phyloP scores from a whole-genome alignment of 1,284 basidiomycete species.

The Termitomyces sp. region DNA sequence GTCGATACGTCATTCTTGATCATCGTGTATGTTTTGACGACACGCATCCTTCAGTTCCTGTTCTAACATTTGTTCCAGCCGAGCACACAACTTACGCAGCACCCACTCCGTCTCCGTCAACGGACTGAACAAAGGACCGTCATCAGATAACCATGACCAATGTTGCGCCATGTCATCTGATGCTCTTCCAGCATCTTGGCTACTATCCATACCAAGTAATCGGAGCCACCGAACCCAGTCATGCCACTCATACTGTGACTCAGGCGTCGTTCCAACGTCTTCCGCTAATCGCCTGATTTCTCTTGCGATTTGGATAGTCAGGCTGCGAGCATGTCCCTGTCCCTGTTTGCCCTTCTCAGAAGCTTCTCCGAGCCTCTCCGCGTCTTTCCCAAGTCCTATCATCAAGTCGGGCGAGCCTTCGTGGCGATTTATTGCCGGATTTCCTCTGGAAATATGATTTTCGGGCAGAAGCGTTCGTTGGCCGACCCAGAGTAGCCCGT shows the following conservation, averaged over 20 bases:
- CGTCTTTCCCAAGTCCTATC: constrained; percentile 16
- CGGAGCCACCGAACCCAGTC: constrained; percentile 30
- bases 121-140: constrained; percentile 34
- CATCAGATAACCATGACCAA: constrained; percentile 34
- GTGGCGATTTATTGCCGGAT: neutral
- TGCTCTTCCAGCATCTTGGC: constrained; percentile 8
- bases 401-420: neutral
- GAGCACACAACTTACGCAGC: constrained; percentile 28
- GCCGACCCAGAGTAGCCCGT: constrained; percentile 27
- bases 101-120: constrained; percentile 35
- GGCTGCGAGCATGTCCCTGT: constrained; percentile 19
- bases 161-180: constrained; percentile 15
- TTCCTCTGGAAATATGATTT: neutral
- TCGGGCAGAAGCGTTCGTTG: constrained; percentile 28
- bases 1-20: too few species aligned
- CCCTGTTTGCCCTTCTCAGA: constrained; percentile 25
- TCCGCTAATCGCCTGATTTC: constrained; percentile 27
- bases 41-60: constrained; percentile 1
- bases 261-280: constrained; percentile 24
- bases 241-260: constrained; percentile 29
- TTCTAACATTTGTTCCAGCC: constrained; percentile 29
- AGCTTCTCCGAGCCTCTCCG: constrained; percentile 24
- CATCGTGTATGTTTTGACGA: neutral
- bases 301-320: constrained; percentile 25
- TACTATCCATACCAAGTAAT: constrained; percentile 10